These are phyloP conservation scores for Geotrichum phurueaensis DNA, from an alignment of 1,139 yeast genomes.

Conservation along the genomic window DNA sequence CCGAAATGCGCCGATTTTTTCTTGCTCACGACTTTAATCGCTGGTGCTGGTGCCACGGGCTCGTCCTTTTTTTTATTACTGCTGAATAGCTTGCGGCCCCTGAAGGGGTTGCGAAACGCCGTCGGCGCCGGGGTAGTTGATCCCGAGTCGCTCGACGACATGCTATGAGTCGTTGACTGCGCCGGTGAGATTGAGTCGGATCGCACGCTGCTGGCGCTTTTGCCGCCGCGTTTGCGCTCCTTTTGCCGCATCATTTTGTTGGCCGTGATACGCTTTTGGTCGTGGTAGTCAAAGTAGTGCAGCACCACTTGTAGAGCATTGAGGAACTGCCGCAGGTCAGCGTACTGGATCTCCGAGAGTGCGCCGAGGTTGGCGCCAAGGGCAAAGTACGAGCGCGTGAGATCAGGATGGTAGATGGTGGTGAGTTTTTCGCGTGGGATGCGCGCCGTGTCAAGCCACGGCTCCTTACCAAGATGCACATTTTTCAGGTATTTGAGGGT, in stretches of 20 bases:
- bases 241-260: background rate
- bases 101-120: background rate
- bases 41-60: background rate
- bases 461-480: conserved; percentile 14
- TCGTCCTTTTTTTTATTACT: conserved; percentile 5
- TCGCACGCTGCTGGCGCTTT: background rate
- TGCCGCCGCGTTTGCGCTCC: background rate
- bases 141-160: background rate
- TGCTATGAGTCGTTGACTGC: background rate
- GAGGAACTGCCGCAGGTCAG: conserved; percentile 3
- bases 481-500: conserved; percentile 12
- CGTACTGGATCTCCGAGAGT: conserved; percentile 2
- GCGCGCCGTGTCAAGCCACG: conserved; percentile 9
- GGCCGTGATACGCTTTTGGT: conserved; percentile 2
- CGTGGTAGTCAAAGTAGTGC: conserved; percentile 16
- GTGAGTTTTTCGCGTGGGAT: conserved; percentile 9
- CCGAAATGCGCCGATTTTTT: background rate
- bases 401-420: conserved; percentile 6
- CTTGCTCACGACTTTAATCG: background rate
- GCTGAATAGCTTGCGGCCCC: conserved; percentile 9
- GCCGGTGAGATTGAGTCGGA: conserved; percentile 1
- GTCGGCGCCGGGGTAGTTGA: background rate
- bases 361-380: conserved; percentile 13
- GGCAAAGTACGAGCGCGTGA: conserved; percentile 11
- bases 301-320: conserved; percentile 5